Base-by-base conservation (phyloP, 2,329 filamentous ascomycete species). In the Cucurbitaria berberidis region DNA sequence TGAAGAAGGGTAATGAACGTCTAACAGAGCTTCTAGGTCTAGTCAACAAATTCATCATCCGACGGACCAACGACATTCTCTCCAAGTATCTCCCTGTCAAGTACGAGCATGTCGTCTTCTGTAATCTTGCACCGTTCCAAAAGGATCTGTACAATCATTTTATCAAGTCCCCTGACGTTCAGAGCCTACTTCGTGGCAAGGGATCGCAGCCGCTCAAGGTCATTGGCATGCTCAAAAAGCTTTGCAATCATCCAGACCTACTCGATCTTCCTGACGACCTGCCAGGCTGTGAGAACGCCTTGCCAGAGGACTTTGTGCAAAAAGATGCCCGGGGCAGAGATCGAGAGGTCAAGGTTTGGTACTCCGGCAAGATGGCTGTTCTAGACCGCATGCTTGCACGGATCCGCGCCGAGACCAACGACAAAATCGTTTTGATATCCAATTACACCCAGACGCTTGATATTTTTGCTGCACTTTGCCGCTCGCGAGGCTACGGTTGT, bases 101-200 rank as follows among this genome's bases (percentile, higher is more conserved):
- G 79, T 99, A 99, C 76, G 95, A 99, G 76, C 95, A 99, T 73
- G 95, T 99, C 26, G 95, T 99, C 1, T 99, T 99, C 77, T 99
- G 95, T 82, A 93, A 93, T 65, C 83, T 96, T 40, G 89, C 95
- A 15, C 90, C 90, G 0, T 98, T 99, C 77, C 95, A 99, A 74
- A 83, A 92, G 48, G 90, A 91, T 62, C 80, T 99, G 1, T 99
- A 99, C 81, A 96, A 96, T 69, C 91, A 97, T 75, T 99, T 99
- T 75, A 93, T 99, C 75, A 91, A 89, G 44, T 97, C 93, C 55
- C 93, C 95, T 0, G 91, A 96, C 55, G 98, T 99, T 68, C 92
- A 96, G 72, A 92, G 90, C 47, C 80, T 99, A 39, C 84, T 99
- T 30, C 87, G 90, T 61, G 95, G 95, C 56, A 98, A 97, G 76